Base-by-base conservation (phyloP, 1,139 yeast genomes). In the Tardiomyces depauwii region DNA sequence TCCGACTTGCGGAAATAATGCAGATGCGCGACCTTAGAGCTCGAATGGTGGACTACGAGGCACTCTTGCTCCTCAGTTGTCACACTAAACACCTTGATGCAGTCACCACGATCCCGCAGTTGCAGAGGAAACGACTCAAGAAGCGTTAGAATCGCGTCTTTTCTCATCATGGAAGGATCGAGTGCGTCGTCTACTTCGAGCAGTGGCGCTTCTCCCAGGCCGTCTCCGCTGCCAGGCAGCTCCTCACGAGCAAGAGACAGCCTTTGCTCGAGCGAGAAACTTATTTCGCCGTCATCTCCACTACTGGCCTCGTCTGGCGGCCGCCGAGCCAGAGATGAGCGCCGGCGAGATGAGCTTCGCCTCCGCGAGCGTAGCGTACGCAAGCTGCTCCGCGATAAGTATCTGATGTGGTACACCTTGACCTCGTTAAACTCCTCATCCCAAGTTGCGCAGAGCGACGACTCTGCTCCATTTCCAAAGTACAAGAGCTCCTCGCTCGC, bases 61-160 rank as follows among this genome's bases (percentile, higher is more conserved):
- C 36, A 30, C 16, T 30, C 36, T 14, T 30, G 36, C 5, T 30
- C 36, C 5, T 14, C 16, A 12, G 36, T 10, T 13, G 36, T 10
- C 5, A 30, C 11, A 10, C 16, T 30, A 30, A 30, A 30, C 5
- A 14, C 36, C 36, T 30, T 30, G 16, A 30, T 30, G n/a, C 11
- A 11, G 5, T 30, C 36, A 7, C 25, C 25, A 21, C 25, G 4
- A 30, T 5, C 36, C 5, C 10, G 5, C 5, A 5, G 10, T 30
- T 53, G 28, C 18, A 40, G 18, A 1, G 44, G 40, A 27, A 71
- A 61, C 0, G 74, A 63, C 32, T 79, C 82, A 6, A 84, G 63
- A 53, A 73, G 76, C 0, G 89, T 79, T 49, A 85, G 65, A 18
- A 82, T 78, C 58, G 82, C 73, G 59, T 86, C 94, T 54, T 82